A percentile compares a stretch with the other conserved stretches of the same genome.
Conservation (phyloP, 768 basidiomycete species). For the Leccinum ochraceum region DNA sequence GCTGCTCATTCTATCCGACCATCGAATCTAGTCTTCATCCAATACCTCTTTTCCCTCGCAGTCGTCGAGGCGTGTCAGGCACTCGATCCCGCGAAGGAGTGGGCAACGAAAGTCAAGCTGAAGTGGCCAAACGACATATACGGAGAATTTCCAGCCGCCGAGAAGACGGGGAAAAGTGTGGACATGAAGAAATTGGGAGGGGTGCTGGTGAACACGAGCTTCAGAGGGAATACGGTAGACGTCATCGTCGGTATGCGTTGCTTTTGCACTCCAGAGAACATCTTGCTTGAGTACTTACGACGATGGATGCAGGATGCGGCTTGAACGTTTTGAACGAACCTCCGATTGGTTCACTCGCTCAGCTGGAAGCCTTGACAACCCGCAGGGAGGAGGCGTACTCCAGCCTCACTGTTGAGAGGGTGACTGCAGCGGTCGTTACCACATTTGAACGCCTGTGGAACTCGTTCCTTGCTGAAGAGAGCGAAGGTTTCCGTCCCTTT, state of each 20-base stretch:
- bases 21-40: constrained; percentile 82
- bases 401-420: constrained; percentile 66
- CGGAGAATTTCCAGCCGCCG: constrained; percentile 52
- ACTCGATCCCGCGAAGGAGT: constrained; percentile 44
- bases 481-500: constrained; percentile 78
- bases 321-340: constrained; percentile 81
- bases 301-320: constrained; percentile 69
- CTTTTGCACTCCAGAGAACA: background rate
- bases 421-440: constrained; percentile 71
- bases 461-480: constrained; percentile 52
- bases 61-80: constrained; percentile 81
- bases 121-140: constrained; percentile 99
- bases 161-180: constrained; percentile 26
- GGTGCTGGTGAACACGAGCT: constrained; percentile 86
- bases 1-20: constrained; percentile 27
- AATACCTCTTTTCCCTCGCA: constrained; percentile 89
- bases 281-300: constrained; percentile 1
- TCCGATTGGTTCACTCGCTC: constrained; percentile 80
- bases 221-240: constrained; percentile 68
- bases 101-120: constrained; percentile 62
- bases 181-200: constrained; percentile 85
- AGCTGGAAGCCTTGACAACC: constrained; percentile 48
- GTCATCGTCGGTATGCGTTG: constrained; percentile 75
- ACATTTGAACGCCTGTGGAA: constrained; percentile 82
- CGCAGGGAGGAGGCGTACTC: constrained; percentile 1